phyloP scores from a whole-genome alignment of 176 grass and related monocot species.

The Juncus effusus region DNA sequence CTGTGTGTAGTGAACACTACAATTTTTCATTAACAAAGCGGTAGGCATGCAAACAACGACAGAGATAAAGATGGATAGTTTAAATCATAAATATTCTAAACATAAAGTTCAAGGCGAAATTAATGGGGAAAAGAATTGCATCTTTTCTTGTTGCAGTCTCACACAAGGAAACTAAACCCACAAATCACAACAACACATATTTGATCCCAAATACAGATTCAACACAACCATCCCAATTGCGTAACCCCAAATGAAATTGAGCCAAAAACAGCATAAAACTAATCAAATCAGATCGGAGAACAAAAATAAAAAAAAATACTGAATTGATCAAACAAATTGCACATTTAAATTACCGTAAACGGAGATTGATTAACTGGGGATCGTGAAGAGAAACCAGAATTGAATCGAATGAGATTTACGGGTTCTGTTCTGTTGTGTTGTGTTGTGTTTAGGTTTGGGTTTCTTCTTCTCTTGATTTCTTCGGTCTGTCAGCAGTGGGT shows the following conservation, averaged over 20 bases:
- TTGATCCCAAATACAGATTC: no score
- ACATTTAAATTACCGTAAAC: not conserved
- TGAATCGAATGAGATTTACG: not conserved
- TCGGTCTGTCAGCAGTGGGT: slow-evolving; percentile 12
- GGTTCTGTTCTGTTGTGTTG: not conserved
- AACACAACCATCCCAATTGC: slow-evolving; percentile 13
- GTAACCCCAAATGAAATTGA: not conserved
- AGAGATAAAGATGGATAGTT: no score
- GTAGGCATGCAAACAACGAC: no score
- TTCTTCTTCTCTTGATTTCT: slow-evolving; percentile 8
- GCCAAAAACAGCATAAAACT: not conserved
- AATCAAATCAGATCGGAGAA: slow-evolving; percentile 14
- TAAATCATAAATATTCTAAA: no score
- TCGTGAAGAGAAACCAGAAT: no score
- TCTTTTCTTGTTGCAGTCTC: no score
- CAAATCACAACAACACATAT: no score
- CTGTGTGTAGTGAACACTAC: no score
- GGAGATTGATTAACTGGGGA: not conserved
- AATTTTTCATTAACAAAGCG: no score
- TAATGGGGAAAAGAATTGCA: no score
- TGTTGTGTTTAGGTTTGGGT: not conserved
- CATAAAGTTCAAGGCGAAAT: no score
- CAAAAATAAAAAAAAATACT: slow-evolving; percentile 4
- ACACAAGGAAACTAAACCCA: no score
- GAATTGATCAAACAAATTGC: not conserved